Evolutionary conservation across 768 basidiomycete genomes (phyloP).

Genomic region (Mycena filopes): DNA sequence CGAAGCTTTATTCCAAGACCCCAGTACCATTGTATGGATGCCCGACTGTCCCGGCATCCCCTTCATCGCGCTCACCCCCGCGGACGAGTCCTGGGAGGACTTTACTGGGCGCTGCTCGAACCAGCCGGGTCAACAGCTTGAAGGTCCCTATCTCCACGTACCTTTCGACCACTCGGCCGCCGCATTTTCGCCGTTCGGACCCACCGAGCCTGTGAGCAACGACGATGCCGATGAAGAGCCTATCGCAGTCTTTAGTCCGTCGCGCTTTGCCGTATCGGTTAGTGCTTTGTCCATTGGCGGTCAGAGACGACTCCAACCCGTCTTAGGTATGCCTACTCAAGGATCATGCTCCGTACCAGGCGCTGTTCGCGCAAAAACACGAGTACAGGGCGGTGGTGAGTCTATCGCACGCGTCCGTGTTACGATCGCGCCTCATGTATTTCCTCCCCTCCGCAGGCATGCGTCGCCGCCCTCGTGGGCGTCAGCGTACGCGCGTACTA

Average conservation of each 20-base stretch:
- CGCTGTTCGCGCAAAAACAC: conserved; percentile 48
- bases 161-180: conserved; percentile 30
- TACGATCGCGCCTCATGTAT: conserved; percentile 18
- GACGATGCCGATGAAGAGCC: background rate
- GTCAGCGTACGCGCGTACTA: conserved; percentile 51
- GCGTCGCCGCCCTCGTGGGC: conserved; percentile 52
- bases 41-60: conserved; percentile 41
- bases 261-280: conserved; percentile 45
- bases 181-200: conserved; percentile 19
- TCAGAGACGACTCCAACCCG: background rate
- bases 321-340: background rate
- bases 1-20: conserved; percentile 7
- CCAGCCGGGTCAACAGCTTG: conserved; percentile 48
- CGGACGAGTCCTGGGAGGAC: conserved; percentile 50
- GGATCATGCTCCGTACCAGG: conserved; percentile 40
- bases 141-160: conserved; percentile 44
- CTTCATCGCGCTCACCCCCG: conserved; percentile 65
- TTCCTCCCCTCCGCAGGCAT: conserved; percentile 43
- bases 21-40: conserved; percentile 18
- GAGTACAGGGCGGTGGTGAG: conserved; percentile 53
- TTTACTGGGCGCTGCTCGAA: conserved; percentile 48
- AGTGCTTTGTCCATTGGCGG: conserved; percentile 13
- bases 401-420: conserved; percentile 22
- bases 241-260: conserved; percentile 44
- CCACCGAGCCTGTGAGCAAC: conserved; percentile 12